Evolutionary conservation across 306 rosid species (phyloP), one percentile per base, ranked within the genome.

Genomic region (Vigna radiata): DNA sequence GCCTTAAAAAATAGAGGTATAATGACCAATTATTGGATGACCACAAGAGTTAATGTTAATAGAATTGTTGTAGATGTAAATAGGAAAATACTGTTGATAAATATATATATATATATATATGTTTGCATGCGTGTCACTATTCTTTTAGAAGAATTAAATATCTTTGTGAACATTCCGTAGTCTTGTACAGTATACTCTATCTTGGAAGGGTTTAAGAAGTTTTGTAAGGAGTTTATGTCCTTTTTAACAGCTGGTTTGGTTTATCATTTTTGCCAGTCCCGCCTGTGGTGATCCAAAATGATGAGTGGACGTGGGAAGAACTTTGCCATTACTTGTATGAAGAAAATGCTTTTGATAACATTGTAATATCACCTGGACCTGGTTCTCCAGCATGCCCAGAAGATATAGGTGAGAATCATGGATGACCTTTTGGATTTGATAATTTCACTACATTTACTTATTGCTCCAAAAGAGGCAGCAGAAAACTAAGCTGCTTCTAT

Each of bases 341-440:
- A 85, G 94, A 91, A 82, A 89, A 85, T 27, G 91, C 94, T 68
- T 96, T 96, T 89, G 99, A 96, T 84, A 96, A 92, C 82, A 82
- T 96, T 76, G 99, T 96, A 81, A 92, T 96, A 86, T 96, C 99
- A 55, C 99, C 99, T 61, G 99, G 99, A 80, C 99, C 99, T 54
- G 98, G 99, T 77, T 87, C 99, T 77, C 99, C 99, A 31, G 76
- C 90, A 70, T 89, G 92, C 85, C 85, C 96, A 0, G 78, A 84
- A 53, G 98, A 96, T 83, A 87, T 96, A 86, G 99, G 99, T 96
- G 76, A 83, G 93, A 73, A 65, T 83, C 36, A 58, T 17, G 27
- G 21, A 55, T 79, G 39, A 37, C 56, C 58, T 44, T 78, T 6
- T 63, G 36, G 75, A 6, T 8, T 36, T 81, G 52, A n/a, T 61